Percentiles rank a stretch among this genome's conserved stretches.
Conservation (phyloP, 768 basidiomycete genomes). For the Tylopilus plumbeoviolaceoides region DNA sequence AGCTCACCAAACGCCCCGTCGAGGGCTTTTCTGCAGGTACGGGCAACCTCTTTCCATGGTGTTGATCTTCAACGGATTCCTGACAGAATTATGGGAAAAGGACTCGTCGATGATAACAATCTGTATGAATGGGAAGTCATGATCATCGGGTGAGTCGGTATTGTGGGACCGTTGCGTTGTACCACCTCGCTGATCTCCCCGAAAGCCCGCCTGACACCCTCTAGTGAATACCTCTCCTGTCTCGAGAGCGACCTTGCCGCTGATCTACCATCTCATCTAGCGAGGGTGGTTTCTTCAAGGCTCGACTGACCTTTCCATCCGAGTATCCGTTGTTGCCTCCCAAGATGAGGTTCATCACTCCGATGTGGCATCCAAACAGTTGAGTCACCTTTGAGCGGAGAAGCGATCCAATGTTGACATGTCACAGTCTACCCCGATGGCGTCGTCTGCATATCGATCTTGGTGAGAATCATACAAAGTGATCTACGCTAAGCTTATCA, state of each 20-base stretch:
- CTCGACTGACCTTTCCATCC: constrained; percentile 80
- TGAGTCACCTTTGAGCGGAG: constrained; percentile 26
- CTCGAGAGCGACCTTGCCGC: background rate
- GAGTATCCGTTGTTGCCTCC: constrained; percentile 91
- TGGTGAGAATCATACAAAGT: constrained; percentile 44
- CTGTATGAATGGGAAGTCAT: constrained; percentile 96
- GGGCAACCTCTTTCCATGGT: constrained; percentile 25
- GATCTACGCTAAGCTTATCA: constrained; percentile 1
- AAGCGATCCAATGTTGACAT: background rate
- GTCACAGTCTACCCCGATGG: constrained; percentile 85
- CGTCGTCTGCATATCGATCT: constrained; percentile 92
- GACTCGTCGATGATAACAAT: constrained; percentile 92
- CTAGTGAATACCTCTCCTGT: constrained; percentile 54
- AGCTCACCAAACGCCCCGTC: constrained; percentile 89
- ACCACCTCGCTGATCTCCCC: constrained; percentile 16
- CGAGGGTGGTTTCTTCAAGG: constrained; percentile 96
- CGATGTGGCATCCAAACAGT: constrained; percentile 99
- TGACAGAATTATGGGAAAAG: constrained; percentile 42
- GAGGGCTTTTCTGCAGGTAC: constrained; percentile 95
- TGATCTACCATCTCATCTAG: constrained; percentile 36
- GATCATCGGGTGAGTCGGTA: constrained; percentile 74
- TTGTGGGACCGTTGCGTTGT: constrained; percentile 9
- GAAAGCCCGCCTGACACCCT: constrained; percentile 85
- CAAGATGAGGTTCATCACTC: constrained; percentile 93
- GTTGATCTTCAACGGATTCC: constrained; percentile 31